Base-by-base conservation (phyloP, 2,329 filamentous ascomycete species). In the Eurotiales sp. region DNA sequence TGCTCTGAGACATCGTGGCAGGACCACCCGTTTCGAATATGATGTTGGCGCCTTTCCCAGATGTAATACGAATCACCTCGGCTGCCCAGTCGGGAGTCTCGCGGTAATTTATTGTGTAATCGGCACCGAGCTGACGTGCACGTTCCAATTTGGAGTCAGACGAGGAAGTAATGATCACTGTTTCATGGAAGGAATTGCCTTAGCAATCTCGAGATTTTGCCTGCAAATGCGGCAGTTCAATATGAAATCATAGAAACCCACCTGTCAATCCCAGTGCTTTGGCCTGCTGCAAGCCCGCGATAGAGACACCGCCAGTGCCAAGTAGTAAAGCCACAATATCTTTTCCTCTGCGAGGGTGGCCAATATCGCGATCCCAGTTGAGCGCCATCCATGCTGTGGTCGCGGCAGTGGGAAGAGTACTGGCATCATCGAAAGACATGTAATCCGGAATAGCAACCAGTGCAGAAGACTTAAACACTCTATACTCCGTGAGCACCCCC, bases 261-360 rank as follows among this genome's bases (percentile, higher is more conserved):
- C 66, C 63, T 47, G 65, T 73, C 3, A 74, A 68, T 2, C 76
- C 74, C 12, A 71, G 67, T 6, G 77, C 77, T 56, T 75, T 76
- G 10, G 72, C 77, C 48, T 78, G 65, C 44, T 73, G 69, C 51
- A 77, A 61, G 4, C 70, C 75, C 0, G 71, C 68, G 39, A 77
- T 60, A 0, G 74, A 69, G 5, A 78, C 73, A 1, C 75, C 76
- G 2, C 75, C 75, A 2, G 76, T 78, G 1, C 76, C 76, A 58
- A 83, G 80, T 3, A 80, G 77, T 42, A 84, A 64, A 8, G 83
- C 73, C 61, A 77, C 72, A 0, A 77, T 77, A 1, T 75, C 74
- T 4, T 27, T 29, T 23, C 44, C 44, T 19, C 44, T 40, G 17
- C 46, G n/a, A 17, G 75, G 72, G n/a, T 70, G 68, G 8, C 75